phyloP scores from a whole-genome alignment of 495 filamentous ascomycete species.

The Talaromyces stipitatus region DNA sequence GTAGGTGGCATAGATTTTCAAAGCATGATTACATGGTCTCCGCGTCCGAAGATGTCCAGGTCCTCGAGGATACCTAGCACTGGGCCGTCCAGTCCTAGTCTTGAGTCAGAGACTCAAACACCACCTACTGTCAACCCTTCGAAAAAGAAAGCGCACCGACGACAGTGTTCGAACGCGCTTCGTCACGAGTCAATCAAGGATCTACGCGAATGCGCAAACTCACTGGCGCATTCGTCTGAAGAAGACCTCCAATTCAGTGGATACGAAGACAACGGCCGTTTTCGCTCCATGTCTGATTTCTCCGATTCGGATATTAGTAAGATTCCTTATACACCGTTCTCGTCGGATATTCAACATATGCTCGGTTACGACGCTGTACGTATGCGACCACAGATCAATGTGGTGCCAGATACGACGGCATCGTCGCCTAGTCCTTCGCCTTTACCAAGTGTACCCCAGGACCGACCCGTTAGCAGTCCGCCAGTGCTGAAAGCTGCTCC shows the following conservation, averaged over 20 bases:
- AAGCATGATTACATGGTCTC: slow-evolving; percentile 46
- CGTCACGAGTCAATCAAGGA: background rate
- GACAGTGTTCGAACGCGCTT: background rate
- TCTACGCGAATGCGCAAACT: background rate
- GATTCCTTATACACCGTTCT: background rate
- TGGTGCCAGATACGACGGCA: slow-evolving; percentile 16
- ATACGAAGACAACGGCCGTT: slow-evolving; percentile 1
- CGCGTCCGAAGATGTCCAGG: slow-evolving; percentile 13
- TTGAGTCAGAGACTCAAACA: slow-evolving; percentile 30
- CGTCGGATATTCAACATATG: slow-evolving; percentile 1
- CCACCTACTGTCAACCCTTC: slow-evolving; percentile 36
- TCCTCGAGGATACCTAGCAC: slow-evolving; percentile 4
- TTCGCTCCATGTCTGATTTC: slow-evolving; percentile 2
- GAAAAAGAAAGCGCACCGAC: slow-evolving; percentile 20
- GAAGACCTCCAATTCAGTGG: background rate
- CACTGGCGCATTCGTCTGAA: background rate
- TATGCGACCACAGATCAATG: background rate
- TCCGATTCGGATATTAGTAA: background rate
- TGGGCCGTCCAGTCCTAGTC: background rate
- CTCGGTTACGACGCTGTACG: slow-evolving; percentile 1
- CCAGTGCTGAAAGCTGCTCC: slow-evolving; percentile 29
- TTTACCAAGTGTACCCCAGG: slow-evolving; percentile 1
- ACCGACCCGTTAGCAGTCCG: slow-evolving; percentile 25
- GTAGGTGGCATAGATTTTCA: slow-evolving; percentile 21
- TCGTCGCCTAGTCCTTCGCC: slow-evolving; percentile 21